phyloP scores from a whole-genome alignment of 108 stramenopile genomes.

The Nitzschia inconspicua region DNA sequence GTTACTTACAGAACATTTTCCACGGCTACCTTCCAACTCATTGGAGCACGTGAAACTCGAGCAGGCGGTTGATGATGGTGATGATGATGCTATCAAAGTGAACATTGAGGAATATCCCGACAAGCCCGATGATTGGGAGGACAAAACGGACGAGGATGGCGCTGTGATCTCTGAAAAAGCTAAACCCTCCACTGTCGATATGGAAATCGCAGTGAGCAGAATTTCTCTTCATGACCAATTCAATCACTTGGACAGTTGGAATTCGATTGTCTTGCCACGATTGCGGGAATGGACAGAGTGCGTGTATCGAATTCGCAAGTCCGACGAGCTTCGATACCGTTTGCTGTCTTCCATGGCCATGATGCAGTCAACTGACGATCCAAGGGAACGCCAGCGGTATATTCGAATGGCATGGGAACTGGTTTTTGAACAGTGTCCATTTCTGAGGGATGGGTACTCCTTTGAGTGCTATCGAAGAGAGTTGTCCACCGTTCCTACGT shows the following conservation, averaged over 20 bases:
- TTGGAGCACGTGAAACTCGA: neutral
- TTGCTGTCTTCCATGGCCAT: slow-evolving; percentile 32
- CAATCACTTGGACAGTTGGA: slow-evolving; percentile 59
- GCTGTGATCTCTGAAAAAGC: too few species aligned
- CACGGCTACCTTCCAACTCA: neutral
- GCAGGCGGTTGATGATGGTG: too few species aligned
- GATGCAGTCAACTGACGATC: neutral
- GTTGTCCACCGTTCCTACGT: too few species aligned
- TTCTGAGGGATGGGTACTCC: slow-evolving; percentile 26
- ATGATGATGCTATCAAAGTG: too few species aligned
- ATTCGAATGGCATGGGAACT: slow-evolving; percentile 31
- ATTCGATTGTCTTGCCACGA: slow-evolving; percentile 53
- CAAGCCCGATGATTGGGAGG: neutral
- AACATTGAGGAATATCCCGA: too few species aligned
- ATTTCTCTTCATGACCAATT: slow-evolving; percentile 64
- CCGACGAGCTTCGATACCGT: slow-evolving; percentile 65
- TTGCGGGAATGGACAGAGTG: slow-evolving; percentile 67
- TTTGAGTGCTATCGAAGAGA: neutral
- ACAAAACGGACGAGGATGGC: neutral
- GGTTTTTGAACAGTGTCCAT: slow-evolving; percentile 58
- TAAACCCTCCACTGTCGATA: neutral
- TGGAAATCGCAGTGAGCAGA: slow-evolving; percentile 48
- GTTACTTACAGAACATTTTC: neutral
- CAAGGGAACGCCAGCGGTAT: neutral
- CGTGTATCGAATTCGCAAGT: slow-evolving; percentile 56